A percentile compares a stretch with the other conserved stretches of the same genome.
Evolutionary conservation across 106 monocot genomes (phyloP).

Genomic region (Ottelia alismoides): DNA sequence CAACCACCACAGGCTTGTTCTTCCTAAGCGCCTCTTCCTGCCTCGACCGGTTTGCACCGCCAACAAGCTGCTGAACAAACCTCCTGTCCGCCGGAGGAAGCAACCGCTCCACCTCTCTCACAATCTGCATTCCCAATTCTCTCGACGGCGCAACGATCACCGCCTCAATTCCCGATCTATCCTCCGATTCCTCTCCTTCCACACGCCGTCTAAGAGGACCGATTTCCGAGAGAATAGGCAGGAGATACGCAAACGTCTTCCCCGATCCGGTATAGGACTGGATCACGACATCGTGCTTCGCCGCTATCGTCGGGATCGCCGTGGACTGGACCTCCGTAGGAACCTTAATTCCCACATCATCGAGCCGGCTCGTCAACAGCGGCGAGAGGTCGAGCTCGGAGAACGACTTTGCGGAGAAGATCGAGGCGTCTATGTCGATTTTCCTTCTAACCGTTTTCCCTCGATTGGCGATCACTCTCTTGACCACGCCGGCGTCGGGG

Average conservation of each 20-base stretch:
- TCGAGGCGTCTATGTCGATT: conserved; percentile 37
- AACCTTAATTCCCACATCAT: conserved; percentile 43
- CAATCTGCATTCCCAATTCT: conserved; percentile 95
- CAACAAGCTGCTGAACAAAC: conserved; percentile 91
- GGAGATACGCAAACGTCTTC: conserved; percentile 92
- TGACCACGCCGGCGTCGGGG: no score
- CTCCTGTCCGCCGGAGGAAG: conserved; percentile 57
- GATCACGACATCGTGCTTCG: conserved; percentile 76
- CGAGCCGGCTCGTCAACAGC: conserved; percentile 38
- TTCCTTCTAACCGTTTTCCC: no score
- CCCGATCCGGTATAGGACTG: conserved; percentile 99
- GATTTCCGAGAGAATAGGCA: conserved; percentile 73
- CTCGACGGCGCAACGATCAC: conserved; percentile 93
- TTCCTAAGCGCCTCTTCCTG: conserved; percentile 95
- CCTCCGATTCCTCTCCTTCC: conserved; percentile 11
- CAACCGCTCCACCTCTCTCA: conserved; percentile 73
- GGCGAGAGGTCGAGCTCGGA: conserved; percentile 66
- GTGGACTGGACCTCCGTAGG: conserved; percentile 92
- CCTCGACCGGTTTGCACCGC: conserved; percentile 88
- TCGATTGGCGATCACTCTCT: no score
- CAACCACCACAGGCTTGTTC: conserved; percentile 80
- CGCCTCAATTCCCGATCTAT: conserved; percentile 60
- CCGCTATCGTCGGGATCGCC: conserved; percentile 64
- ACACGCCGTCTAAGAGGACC: conserved; percentile 49
- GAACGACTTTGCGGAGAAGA: conserved; percentile 68